These are phyloP conservation scores for Cicer arietinum DNA, from an alignment of 306 rosid genomes.

Conservation along the genomic window DNA sequence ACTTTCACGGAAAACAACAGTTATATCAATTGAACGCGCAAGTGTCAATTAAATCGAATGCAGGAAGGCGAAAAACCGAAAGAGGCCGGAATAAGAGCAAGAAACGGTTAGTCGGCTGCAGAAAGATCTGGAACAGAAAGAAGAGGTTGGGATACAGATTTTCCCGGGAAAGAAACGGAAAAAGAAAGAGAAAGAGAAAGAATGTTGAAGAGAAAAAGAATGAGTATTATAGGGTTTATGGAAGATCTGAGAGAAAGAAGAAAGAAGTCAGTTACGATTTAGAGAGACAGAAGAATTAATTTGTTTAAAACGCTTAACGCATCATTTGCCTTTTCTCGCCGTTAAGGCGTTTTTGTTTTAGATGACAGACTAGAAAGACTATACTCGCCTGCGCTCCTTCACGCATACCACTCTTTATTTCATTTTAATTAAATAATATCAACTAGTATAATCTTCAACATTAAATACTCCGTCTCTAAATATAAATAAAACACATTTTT, in stretches of 20 bases:
- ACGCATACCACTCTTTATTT: slow-evolving; percentile 7
- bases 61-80: slow-evolving; percentile 12
- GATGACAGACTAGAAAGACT: not conserved
- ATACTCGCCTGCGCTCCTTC: not conserved
- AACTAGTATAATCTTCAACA: too few relatives aligned
- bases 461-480: too few relatives aligned
- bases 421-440: not conserved
- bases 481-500: too few relatives aligned
- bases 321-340: not conserved
- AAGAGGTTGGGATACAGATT: slow-evolving; percentile 19
- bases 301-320: slow-evolving; percentile 10
- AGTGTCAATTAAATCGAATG: slow-evolving; percentile 20
- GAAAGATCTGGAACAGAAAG: slow-evolving; percentile 22
- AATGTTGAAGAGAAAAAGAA: slow-evolving; percentile 37
- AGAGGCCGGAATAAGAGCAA: slow-evolving; percentile 1
- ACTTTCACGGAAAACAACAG: slow-evolving; percentile 32
- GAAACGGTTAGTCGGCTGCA: slow-evolving; percentile 8
- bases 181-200: slow-evolving; percentile 43
- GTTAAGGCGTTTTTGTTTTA: slow-evolving; percentile 37
- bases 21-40: slow-evolving; percentile 13
- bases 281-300: not conserved
- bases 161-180: slow-evolving; percentile 40
- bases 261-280: slow-evolving; percentile 51
- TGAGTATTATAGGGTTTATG: slow-evolving; percentile 41
- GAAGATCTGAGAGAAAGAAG: slow-evolving; percentile 66